phyloP scores from a whole-genome alignment of 306 rosid genomes.

The Delonix regia region DNA sequence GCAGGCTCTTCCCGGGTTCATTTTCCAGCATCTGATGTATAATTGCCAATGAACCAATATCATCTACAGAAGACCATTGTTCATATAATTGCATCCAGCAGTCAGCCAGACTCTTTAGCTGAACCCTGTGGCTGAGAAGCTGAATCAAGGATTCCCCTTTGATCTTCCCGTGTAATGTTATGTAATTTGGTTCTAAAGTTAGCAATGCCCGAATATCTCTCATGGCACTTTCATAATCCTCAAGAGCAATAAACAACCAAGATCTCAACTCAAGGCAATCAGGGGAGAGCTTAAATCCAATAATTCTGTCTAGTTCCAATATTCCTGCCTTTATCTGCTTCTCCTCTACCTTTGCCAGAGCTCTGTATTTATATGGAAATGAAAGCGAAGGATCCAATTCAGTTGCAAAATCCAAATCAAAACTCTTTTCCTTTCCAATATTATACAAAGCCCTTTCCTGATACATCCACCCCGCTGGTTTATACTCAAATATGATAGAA shows the following conservation, averaged over 20 bases:
- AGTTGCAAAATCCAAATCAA: constrained; percentile 75
- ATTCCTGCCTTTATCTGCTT: constrained; percentile 66
- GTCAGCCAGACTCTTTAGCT: constrained; percentile 61
- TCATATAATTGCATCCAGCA: constrained; percentile 89
- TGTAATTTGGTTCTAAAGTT: constrained; percentile 70
- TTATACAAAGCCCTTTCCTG: constrained; percentile 79
- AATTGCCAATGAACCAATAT: constrained; percentile 80
- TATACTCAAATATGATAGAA: constrained; percentile 64
- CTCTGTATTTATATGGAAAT: constrained; percentile 72
- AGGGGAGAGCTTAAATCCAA: constrained; percentile 67
- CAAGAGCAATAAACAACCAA: constrained; percentile 66
- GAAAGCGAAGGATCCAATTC: constrained; percentile 76
- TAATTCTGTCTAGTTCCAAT: constrained; percentile 62
- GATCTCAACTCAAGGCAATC: constrained; percentile 79
- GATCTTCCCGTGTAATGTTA: constrained; percentile 60
- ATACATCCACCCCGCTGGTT: constrained; percentile 88
- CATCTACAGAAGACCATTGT: constrained; percentile 84
- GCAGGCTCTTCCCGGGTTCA: constrained; percentile 65
- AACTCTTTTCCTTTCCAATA: constrained; percentile 67
- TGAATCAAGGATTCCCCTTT: constrained; percentile 56
- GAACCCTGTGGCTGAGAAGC: constrained; percentile 49
- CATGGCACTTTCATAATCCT: constrained; percentile 65
- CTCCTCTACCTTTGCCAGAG: constrained; percentile 63
- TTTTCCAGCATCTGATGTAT: constrained; percentile 78
- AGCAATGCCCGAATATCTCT: constrained; percentile 71